phyloP scores from a whole-genome alignment of 768 basidiomycete species.

The Collybiopsis luxurians region DNA sequence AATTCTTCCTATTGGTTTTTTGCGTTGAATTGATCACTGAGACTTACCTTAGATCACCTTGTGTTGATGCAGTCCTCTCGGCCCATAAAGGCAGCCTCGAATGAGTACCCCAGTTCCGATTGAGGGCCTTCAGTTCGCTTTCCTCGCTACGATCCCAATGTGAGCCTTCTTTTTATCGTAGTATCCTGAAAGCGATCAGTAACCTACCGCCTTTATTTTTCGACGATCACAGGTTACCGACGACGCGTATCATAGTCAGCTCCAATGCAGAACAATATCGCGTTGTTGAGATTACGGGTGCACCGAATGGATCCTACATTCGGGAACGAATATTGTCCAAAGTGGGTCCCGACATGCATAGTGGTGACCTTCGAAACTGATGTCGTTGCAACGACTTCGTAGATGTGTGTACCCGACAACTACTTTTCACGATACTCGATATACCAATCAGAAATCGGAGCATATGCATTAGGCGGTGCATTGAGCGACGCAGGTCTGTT shows the following conservation, averaged over 20 bases:
- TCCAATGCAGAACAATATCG: constrained; percentile 49
- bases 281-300: constrained; percentile 47
- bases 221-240: constrained; percentile 12
- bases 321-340: constrained; percentile 45
- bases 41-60: constrained; percentile 2
- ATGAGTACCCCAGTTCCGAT: background rate
- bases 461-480: constrained; percentile 38
- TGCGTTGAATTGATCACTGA: constrained; percentile 4
- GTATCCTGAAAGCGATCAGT: background rate
- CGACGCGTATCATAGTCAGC: constrained; percentile 45
- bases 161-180: background rate
- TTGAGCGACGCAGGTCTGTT: constrained; percentile 39
- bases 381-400: no score
- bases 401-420: constrained; percentile 46
- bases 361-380: no score
- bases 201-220: background rate
- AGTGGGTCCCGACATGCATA: no score
- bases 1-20: constrained; percentile 3
- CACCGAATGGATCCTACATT: constrained; percentile 40
- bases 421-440: constrained; percentile 36
- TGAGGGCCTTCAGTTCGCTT: background rate
- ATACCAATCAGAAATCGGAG: constrained; percentile 47
- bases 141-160: background rate
- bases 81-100: constrained; percentile 1
- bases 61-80: constrained; percentile 1